Evolutionary conservation across 345 rosid genomes (phyloP), one percentile per base, ranked within the genome.

Genomic region (Eucalyptus tenuipes): DNA sequence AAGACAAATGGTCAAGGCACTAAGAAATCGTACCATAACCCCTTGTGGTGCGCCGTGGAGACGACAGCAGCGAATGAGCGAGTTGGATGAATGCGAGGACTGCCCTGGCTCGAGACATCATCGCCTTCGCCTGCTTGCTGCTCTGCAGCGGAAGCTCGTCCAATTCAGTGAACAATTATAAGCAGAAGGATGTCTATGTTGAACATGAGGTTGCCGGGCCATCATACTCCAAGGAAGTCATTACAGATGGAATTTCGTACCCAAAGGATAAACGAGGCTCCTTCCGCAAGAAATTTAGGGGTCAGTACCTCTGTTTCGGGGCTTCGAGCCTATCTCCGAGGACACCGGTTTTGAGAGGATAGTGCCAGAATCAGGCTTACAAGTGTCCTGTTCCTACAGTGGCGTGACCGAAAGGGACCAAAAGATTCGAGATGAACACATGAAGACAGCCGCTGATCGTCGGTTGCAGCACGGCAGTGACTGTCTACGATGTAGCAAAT

Each of bases 291-390:
- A 94, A 89, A 87, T 75, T 90, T 61, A 94, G 93, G 91, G 94
- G 94, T 79, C 96, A 91, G 68, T 95, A 94, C 92, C 96, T 95
- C 89, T 97, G 99, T 88, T 95, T 95, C 24, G 97, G 97, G 47
- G 89, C 90, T 42, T 92, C 97, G 48, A 90, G 92, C 49, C 88
- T 94, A 88, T 89, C 96, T 6, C 93, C 93, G 29, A 94, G 91
- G 89, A 93, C 89, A 15, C 93, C 94, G 10, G 92, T 29, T 64
- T 29, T 86, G 31, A 90, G 90, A 92, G 89, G 91, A 94, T 92
- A 87, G 45, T 89, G 92, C 79, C 92, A 68, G 37, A 93, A 90
- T 89, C 93, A 88, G 53, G 91, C 90, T 87, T 49, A 64, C 88
- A 91, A 89, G 90, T 91, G 94, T 33, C 88, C 96, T 55, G 90